Conservation (phyloP, 108 stramenopile species). For the Cyclostephanos invisitatus region DNA sequence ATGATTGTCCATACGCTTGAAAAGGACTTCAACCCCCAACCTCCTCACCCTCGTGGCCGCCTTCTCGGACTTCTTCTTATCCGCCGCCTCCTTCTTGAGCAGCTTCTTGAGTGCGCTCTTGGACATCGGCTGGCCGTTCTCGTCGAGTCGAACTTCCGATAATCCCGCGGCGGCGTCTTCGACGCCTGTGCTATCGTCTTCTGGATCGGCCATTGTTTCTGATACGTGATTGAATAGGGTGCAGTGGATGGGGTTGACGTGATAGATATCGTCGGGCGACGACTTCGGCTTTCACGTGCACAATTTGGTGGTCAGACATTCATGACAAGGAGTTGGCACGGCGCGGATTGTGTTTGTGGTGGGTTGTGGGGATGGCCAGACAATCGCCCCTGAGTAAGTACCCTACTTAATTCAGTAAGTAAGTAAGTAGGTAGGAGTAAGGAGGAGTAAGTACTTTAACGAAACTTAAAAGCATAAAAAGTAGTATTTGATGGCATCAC, state of each 20-base stretch:
- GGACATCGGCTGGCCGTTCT: conserved; percentile 24
- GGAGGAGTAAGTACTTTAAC: too few relatives aligned
- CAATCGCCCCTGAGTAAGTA: too few relatives aligned
- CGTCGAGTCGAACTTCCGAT: conserved; percentile 27
- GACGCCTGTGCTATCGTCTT: conserved; percentile 12
- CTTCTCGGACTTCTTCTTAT: conserved; percentile 49
- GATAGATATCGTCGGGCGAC: too few relatives aligned
- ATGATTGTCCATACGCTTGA: background rate
- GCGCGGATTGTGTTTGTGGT: too few relatives aligned
- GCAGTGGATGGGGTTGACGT: background rate
- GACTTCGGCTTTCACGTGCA: too few relatives aligned
- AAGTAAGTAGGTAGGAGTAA: too few relatives aligned
- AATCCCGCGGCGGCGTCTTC: conserved; percentile 37
- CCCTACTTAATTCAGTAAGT: too few relatives aligned
- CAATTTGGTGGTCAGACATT: too few relatives aligned
- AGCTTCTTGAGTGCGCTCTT: conserved; percentile 79
- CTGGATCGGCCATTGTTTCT: conserved; percentile 31
- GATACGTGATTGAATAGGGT: background rate
- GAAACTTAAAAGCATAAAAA: too few relatives aligned
- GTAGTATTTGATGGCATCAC: too few relatives aligned
- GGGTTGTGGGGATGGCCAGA: too few relatives aligned
- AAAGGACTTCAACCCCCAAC: background rate
- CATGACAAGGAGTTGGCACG: too few relatives aligned
- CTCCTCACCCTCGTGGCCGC: conserved; percentile 28
- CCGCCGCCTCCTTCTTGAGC: conserved; percentile 72